phyloP scores from a whole-genome alignment of 768 basidiomycete genomes.

The Lactarius sanguifluus region DNA sequence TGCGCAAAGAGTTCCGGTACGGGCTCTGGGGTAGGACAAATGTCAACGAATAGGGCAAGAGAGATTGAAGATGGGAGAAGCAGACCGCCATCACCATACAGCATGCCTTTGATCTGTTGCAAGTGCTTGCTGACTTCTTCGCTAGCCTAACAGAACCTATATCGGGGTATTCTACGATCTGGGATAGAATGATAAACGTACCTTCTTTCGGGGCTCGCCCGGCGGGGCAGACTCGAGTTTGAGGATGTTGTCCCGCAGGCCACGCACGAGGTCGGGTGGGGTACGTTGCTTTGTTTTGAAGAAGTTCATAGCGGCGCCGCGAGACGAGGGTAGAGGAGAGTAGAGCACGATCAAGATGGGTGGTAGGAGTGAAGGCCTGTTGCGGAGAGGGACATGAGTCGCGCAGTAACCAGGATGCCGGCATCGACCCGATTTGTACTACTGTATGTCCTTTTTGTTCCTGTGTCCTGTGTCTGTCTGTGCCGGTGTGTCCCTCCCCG shows the following conservation, averaged over 20 bases:
- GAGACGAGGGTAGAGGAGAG: neutral
- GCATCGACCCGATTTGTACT: slow-evolving; percentile 26
- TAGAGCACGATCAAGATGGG: slow-evolving; percentile 7
- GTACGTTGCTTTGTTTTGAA: slow-evolving; percentile 90
- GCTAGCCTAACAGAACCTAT: slow-evolving; percentile 54
- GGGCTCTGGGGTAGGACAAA: slow-evolving; percentile 52
- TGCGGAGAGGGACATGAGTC: slow-evolving; percentile 15
- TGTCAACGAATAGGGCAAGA: slow-evolving; percentile 14
- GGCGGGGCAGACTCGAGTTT: slow-evolving; percentile 72
- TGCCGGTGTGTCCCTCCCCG: neutral
- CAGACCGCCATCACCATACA: slow-evolving; percentile 86
- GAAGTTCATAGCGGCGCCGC: slow-evolving; percentile 72
- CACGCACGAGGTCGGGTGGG: slow-evolving; percentile 83
- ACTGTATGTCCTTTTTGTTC: neutral
- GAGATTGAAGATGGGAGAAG: slow-evolving; percentile 20
- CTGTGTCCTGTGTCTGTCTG: neutral
- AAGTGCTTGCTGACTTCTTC: slow-evolving; percentile 90
- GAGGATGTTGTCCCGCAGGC: slow-evolving; percentile 75
- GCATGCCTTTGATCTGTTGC: slow-evolving; percentile 83
- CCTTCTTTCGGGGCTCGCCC: slow-evolving; percentile 82
- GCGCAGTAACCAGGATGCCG: slow-evolving; percentile 15
- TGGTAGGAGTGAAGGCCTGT: slow-evolving; percentile 1
- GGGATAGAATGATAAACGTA: slow-evolving; percentile 36
- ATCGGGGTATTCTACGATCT: neutral
- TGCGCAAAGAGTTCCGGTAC: slow-evolving; percentile 89